A percentile compares a stretch with the other conserved stretches of the same genome.
Conservation (phyloP, 2,329 filamentous ascomycete genomes). For the Stachybotrys chlorohalonatus region DNA sequence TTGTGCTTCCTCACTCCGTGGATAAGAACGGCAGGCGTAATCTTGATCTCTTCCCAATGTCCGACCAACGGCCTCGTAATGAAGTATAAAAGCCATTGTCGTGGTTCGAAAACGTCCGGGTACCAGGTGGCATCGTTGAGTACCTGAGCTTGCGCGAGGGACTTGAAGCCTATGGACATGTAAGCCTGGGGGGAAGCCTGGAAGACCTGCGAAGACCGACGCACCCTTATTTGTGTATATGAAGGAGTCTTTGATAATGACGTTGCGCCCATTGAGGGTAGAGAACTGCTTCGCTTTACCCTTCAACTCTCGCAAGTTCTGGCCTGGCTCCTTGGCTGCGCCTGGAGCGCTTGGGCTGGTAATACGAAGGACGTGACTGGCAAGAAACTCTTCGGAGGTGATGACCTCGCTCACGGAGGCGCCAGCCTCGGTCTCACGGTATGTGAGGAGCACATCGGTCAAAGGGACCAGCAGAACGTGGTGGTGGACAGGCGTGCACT, state of each 20-base stretch:
- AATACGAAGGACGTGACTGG: constrained; percentile 90
- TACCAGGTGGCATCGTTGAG: constrained; percentile 81
- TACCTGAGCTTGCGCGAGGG: constrained; percentile 79
- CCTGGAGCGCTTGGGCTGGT: constrained; percentile 43
- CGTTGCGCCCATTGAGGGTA: constrained; percentile 84
- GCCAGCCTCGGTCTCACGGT: constrained; percentile 79
- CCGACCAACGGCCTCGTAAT: constrained; percentile 86
- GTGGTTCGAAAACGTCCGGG: constrained; percentile 76
- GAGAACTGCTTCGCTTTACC: constrained; percentile 91
- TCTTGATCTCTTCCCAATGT: constrained; percentile 65
- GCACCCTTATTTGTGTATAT: constrained; percentile 94
- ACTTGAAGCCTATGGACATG: constrained; percentile 66
- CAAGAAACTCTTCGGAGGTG: constrained; percentile 86
- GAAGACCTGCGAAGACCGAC: not conserved
- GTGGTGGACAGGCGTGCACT: constrained; percentile 86
- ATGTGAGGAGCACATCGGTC: constrained; percentile 82
- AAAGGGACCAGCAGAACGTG: constrained; percentile 90
- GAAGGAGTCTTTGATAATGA: constrained; percentile 87
- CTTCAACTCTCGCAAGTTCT: constrained; percentile 73
- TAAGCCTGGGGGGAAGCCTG: constrained; percentile 11
- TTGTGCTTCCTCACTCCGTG: constrained; percentile 31
- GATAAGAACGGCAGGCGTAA: constrained; percentile 55
- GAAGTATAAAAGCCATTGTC: constrained; percentile 95
- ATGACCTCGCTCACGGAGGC: constrained; percentile 70
- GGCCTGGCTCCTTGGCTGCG: constrained; percentile 45